Percentiles rank a stretch among this genome's conserved stretches.
Evolutionary conservation across 2,329 filamentous ascomycete genomes (phyloP).

Genomic region (Lasiodiplodia sp.): DNA sequence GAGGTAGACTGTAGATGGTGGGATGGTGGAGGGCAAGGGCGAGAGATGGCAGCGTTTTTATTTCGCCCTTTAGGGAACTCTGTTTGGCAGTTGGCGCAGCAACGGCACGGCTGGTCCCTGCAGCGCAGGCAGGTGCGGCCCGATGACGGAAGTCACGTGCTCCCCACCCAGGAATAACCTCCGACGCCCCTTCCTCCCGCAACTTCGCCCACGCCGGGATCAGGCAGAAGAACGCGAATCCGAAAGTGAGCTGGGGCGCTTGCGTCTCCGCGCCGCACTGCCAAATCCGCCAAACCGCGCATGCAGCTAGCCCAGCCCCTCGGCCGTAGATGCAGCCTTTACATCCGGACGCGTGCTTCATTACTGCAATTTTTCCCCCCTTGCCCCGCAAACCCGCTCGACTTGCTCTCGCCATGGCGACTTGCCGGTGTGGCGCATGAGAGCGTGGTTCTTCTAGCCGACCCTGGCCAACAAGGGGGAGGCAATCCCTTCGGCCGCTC

Average conservation of each 20-base stretch:
- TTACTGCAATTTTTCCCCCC: background rate
- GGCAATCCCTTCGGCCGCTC: conserved; percentile 5
- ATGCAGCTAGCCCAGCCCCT: background rate
- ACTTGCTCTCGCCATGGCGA: background rate
- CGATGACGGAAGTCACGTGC: conserved; percentile 12
- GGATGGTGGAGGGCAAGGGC: conserved; percentile 13
- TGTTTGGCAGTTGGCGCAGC: conserved; percentile 29
- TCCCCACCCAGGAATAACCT: background rate
- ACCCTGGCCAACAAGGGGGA: conserved; percentile 8
- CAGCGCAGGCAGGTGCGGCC: conserved; percentile 3
- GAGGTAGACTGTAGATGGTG: conserved; percentile 5
- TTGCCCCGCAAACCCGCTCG: too few species aligned
- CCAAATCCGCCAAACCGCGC: background rate
- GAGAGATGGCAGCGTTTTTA: conserved; percentile 11
- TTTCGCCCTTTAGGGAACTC: conserved; percentile 25
- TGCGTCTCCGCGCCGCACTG: background rate
- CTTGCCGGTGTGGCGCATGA: background rate
- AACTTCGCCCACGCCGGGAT: background rate
- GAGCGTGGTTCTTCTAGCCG: background rate
- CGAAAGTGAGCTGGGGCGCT: background rate
- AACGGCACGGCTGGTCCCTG: background rate
- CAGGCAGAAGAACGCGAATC: background rate
- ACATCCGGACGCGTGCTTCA: conserved; percentile 1
- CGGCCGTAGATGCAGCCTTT: conserved; percentile 16
- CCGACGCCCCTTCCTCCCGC: background rate